Conservation (phyloP, 768 basidiomycete species). For the Rhodocollybia butyracea region DNA sequence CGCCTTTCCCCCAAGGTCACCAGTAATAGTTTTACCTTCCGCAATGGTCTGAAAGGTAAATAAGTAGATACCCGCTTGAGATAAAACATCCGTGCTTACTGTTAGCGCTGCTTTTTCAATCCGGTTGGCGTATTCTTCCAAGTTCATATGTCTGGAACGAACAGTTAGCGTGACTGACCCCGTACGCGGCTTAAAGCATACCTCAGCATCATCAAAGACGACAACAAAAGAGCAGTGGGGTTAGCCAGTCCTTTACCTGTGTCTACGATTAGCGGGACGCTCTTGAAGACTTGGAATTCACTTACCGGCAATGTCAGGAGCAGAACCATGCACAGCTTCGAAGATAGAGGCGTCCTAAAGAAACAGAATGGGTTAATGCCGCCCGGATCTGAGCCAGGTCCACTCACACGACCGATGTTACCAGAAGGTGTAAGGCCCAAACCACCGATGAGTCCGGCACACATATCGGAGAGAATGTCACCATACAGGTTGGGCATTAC, state of each 20-base stretch:
- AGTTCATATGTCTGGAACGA: conserved; percentile 80
- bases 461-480: conserved; percentile 97
- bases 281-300: conserved; percentile 10
- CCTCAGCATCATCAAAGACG: conserved; percentile 98
- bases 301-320: conserved; percentile 95
- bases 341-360: conserved; percentile 95
- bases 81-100: conserved; percentile 45
- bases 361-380: conserved; percentile 13
- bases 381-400: neutral
- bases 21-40: conserved; percentile 92
- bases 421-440: conserved; percentile 96
- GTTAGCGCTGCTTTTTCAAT: conserved; percentile 90
- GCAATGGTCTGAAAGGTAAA: conserved; percentile 76
- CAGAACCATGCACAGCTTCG: conserved; percentile 98
- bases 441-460: conserved; percentile 96
- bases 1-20: conserved; percentile 92
- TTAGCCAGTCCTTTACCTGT: conserved; percentile 90
- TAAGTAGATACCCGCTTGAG: conserved; percentile 4
- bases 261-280: neutral
- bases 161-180: conserved; percentile 13
- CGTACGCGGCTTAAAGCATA: conserved; percentile 31
- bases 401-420: conserved; percentile 87
- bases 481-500: conserved; percentile 99
- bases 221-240: conserved; percentile 96
- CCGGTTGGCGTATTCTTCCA: conserved; percentile 76